These are phyloP conservation scores for Pyricularia sp. DNA, from an alignment of 2,329 filamentous ascomycete species.

Conservation along the genomic window DNA sequence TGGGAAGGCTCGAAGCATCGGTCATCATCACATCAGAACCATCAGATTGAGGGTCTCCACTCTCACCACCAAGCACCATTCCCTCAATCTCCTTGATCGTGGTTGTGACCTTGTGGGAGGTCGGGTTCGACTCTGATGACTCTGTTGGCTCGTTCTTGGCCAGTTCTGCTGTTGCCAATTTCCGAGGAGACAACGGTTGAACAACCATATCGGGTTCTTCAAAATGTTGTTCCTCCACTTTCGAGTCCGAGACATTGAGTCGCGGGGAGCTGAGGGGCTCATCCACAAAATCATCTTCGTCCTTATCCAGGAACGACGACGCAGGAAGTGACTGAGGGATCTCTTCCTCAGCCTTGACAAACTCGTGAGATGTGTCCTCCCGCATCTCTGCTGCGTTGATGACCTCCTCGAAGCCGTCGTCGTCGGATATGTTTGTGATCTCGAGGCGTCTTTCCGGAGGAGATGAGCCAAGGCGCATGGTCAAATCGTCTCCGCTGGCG, in stretches of 20 bases:
- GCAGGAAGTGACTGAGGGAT: slow-evolving; percentile 23
- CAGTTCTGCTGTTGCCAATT: slow-evolving; percentile 3
- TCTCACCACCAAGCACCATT: slow-evolving; percentile 4
- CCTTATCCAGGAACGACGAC: slow-evolving; percentile 41
- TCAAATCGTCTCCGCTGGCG: slow-evolving; percentile 51
- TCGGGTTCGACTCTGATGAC: background rate
- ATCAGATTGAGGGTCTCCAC: background rate
- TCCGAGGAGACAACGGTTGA: slow-evolving; percentile 47
- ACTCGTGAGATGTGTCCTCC: slow-evolving; percentile 63
- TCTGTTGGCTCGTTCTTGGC: background rate
- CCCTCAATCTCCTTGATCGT: slow-evolving; percentile 5
- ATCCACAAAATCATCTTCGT: slow-evolving; percentile 69
- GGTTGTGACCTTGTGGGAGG: slow-evolving; percentile 3
- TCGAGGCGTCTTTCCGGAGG: slow-evolving; percentile 61
- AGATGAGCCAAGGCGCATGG: slow-evolving; percentile 43
- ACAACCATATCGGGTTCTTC: slow-evolving; percentile 49
- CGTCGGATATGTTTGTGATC: slow-evolving; percentile 72
- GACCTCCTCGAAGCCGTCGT: slow-evolving; percentile 93
- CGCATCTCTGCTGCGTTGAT: slow-evolving; percentile 58
- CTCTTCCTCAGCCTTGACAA: slow-evolving; percentile 51
- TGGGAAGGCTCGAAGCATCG: background rate
- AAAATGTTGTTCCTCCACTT: slow-evolving; percentile 39
- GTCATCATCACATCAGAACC: background rate
- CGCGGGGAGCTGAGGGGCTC: slow-evolving; percentile 63
- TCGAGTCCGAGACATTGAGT: slow-evolving; percentile 52